phyloP scores from a whole-genome alignment of 2,329 filamentous ascomycete genomes.

The Cladophialophora yegresii region DNA sequence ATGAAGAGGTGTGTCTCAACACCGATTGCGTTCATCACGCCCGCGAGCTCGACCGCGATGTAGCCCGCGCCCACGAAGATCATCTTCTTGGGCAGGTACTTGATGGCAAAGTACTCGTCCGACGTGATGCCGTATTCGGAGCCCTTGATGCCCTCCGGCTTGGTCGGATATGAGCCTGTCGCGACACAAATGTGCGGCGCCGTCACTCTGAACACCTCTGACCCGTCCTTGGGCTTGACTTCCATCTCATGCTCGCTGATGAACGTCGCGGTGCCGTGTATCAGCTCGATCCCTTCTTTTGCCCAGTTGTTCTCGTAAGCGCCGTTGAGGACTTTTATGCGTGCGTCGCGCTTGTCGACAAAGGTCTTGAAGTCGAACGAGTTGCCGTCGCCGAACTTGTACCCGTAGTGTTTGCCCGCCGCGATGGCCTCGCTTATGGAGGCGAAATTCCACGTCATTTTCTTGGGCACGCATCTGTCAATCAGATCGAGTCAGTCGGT shows the following conservation, averaged over 20 bases:
- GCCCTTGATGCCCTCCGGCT: conserved; percentile 48
- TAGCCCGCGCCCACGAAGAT: conserved; percentile 56
- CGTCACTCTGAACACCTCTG: conserved; percentile 44
- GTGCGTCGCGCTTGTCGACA: conserved; percentile 52
- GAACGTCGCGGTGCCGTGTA: conserved; percentile 53
- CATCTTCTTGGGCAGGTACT: conserved; percentile 53
- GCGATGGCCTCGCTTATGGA: conserved; percentile 53
- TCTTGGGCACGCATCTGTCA: conserved; percentile 56
- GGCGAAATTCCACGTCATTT: conserved; percentile 57
- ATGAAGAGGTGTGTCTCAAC: conserved; percentile 57
- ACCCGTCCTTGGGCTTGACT: conserved; percentile 48
- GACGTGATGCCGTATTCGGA: conserved; percentile 55
- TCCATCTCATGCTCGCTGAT: conserved; percentile 49
- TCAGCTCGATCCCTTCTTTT: conserved; percentile 53
- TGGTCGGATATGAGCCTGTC: conserved; percentile 50
- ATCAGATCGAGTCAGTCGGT: conserved; percentile 2
- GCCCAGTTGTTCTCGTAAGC: conserved; percentile 55
- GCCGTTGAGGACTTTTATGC: conserved; percentile 50
- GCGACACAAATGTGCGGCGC: conserved; percentile 54
- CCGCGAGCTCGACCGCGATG: conserved; percentile 55
- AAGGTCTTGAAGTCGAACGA: conserved; percentile 51
- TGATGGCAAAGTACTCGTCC: conserved; percentile 55
- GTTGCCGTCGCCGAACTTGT: conserved; percentile 48
- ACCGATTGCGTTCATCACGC: conserved; percentile 53
- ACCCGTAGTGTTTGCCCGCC: conserved; percentile 52